Evolutionary conservation across 805 yeast genomes (phyloP).

Genomic region (Yamadazyma tumulicola): DNA sequence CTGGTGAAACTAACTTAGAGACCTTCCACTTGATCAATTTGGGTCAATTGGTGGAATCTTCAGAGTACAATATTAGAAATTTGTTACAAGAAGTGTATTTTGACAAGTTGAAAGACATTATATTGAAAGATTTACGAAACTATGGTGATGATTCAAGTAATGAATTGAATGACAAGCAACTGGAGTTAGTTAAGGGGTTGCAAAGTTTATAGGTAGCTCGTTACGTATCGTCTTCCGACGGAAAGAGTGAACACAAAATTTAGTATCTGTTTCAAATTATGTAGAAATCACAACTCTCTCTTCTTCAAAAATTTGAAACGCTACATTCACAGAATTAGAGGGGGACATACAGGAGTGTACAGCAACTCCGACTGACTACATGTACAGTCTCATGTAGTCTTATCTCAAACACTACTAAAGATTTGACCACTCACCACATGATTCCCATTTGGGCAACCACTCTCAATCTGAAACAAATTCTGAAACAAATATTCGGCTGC

Average conservation of each 20-base stretch:
- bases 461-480: constrained; percentile 4
- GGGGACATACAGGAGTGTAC: too few species aligned
- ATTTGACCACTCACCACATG: too few species aligned
- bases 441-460: too few species aligned
- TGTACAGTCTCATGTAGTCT: too few species aligned
- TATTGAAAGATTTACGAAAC: constrained; percentile 45
- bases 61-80: constrained; percentile 83
- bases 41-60: constrained; percentile 82
- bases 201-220: constrained; percentile 13
- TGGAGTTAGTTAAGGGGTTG: constrained; percentile 37
- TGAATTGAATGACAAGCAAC: constrained; percentile 31
- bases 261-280: too few species aligned
- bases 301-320: too few species aligned
- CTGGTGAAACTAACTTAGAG: constrained; percentile 39
- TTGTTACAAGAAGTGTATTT: constrained; percentile 90
- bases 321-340: too few species aligned
- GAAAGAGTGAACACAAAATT: too few species aligned
- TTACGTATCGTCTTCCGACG: too few species aligned
- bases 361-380: too few species aligned
- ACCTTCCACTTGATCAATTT: constrained; percentile 78
- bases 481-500: background rate
- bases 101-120: constrained; percentile 87
- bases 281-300: too few species aligned
- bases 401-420: too few species aligned
- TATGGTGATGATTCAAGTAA: constrained; percentile 29